A percentile compares a stretch with the other conserved stretches of the same genome.
These are phyloP conservation scores for Candida pseudoglaebosa DNA, from an alignment of 805 yeast genomes.

Conservation along the genomic window DNA sequence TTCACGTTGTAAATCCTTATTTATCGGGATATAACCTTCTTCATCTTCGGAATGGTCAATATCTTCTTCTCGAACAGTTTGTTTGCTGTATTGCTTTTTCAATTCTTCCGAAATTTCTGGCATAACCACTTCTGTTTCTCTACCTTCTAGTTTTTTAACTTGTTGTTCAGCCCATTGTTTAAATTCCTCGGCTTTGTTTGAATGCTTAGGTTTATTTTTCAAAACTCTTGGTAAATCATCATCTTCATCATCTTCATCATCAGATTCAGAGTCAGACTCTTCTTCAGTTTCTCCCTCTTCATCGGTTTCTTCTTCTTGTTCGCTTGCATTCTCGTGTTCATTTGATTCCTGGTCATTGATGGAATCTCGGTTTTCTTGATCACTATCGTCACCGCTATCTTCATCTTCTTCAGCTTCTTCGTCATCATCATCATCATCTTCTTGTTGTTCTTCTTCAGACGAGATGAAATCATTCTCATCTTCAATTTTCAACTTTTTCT, in stretches of 20 bases:
- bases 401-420: constrained; percentile 21
- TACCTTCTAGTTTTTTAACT: constrained; percentile 60
- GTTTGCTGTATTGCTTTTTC: constrained; percentile 42
- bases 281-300: constrained; percentile 25
- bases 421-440: constrained; percentile 17
- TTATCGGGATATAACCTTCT: constrained; percentile 55
- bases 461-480: constrained; percentile 60
- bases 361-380: too few relatives aligned
- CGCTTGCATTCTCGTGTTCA: constrained; percentile 18
- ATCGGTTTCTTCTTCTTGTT: constrained; percentile 19
- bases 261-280: constrained; percentile 27
- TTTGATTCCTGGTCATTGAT: too few relatives aligned
- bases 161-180: constrained; percentile 86
- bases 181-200: constrained; percentile 50
- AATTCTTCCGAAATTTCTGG: constrained; percentile 46
- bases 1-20: constrained; percentile 50
- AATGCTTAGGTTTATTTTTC: constrained; percentile 42
- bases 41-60: constrained; percentile 64
- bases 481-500: constrained; percentile 40
- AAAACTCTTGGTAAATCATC: constrained; percentile 28
- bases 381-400: constrained; percentile 12
- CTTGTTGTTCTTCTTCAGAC: constrained; percentile 25
- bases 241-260: constrained; percentile 26
- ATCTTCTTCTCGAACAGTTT: constrained; percentile 66
- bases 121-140: constrained; percentile 39